Percentiles rank a stretch among this genome's conserved stretches.
phyloP scores from a whole-genome alignment of 331 rosid genomes.

The Prunus yedoensis region DNA sequence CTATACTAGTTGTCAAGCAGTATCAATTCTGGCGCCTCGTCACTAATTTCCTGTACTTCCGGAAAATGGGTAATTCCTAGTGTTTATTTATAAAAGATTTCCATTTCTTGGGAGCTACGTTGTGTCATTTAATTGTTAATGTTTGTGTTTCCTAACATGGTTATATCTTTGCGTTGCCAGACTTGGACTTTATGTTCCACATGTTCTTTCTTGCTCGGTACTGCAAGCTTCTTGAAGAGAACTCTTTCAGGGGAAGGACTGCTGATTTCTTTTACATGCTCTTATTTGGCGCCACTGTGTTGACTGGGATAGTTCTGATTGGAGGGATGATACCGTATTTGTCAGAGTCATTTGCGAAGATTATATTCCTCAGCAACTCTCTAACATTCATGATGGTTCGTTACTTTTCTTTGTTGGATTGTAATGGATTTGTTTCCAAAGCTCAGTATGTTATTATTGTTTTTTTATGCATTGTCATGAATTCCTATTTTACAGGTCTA shows the following conservation, averaged over 20 bases:
- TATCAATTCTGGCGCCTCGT: constrained; percentile 93
- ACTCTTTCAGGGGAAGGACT: constrained; percentile 95
- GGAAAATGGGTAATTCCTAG: constrained; percentile 73
- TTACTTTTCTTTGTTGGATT: constrained; percentile 3
- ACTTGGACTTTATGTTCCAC: constrained; percentile 96
- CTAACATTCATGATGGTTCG: constrained; percentile 96
- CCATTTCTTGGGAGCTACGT: neutral
- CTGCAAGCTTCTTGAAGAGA: constrained; percentile 98
- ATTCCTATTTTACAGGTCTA: constrained; percentile 60
- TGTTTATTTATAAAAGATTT: neutral
- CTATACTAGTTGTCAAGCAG: constrained; percentile 77
- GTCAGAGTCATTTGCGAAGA: constrained; percentile 80
- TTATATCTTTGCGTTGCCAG: constrained; percentile 46
- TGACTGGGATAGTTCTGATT: constrained; percentile 85
- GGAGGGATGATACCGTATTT: constrained; percentile 98
- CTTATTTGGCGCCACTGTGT: constrained; percentile 80
- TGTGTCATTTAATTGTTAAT: neutral
- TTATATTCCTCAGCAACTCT: constrained; percentile 92
- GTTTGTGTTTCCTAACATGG: constrained; percentile 17
- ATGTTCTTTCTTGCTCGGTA: constrained; percentile 99
- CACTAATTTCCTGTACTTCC: constrained; percentile 88
- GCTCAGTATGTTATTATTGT: neutral
- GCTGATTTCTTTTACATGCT: constrained; percentile 98
- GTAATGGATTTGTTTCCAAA: neutral
- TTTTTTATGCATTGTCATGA: constrained; percentile 11